Percentiles rank a stretch among this genome's conserved stretches.
Evolutionary conservation across 1,284 basidiomycete species (phyloP).

Genomic region (Rhodotorula sp.): DNA sequence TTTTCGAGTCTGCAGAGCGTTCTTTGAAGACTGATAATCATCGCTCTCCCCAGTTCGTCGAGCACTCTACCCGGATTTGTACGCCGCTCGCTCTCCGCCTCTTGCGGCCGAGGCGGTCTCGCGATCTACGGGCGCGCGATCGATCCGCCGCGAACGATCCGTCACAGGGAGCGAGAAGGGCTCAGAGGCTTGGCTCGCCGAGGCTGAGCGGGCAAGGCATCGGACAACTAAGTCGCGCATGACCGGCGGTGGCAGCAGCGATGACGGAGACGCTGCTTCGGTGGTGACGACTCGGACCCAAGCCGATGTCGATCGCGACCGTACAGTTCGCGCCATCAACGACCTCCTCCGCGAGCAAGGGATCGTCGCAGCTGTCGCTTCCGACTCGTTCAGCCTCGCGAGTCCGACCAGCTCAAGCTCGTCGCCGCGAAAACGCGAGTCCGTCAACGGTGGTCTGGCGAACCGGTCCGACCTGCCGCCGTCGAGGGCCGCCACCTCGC

Average conservation of each 20-base stretch:
- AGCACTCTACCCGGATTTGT: too few species aligned
- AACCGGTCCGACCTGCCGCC: too few species aligned
- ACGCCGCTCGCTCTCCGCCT: not conserved
- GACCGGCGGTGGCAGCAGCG: slow-evolving; percentile 14
- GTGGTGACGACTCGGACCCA: not conserved
- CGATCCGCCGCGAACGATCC: not conserved
- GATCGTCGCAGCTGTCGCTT: slow-evolving; percentile 13
- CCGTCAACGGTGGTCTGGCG: not conserved
- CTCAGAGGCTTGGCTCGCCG: slow-evolving; percentile 17
- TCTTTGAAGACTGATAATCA: not conserved
- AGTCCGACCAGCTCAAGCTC: not conserved
- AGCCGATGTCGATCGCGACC: slow-evolving; percentile 24
- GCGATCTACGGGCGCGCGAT: not conserved
- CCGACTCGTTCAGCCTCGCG: not conserved
- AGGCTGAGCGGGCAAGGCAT: slow-evolving; percentile 14
- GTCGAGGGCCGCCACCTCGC: not conserved
- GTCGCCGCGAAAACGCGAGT: slow-evolving; percentile 20
- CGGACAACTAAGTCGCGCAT: slow-evolving; percentile 14
- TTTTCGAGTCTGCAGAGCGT: not conserved
- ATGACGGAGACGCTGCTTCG: slow-evolving; percentile 7
- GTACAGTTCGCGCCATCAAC: slow-evolving; percentile 32
- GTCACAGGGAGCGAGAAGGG: slow-evolving; percentile 12
- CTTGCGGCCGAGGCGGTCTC: not conserved
- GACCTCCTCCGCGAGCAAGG: slow-evolving; percentile 29
- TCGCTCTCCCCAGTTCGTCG: too few species aligned